Percentiles rank a stretch among this genome's conserved stretches.
These are phyloP conservation scores for Trichosporon sp. DNA, from an alignment of 1,284 basidiomycete species.

Conservation along the genomic window DNA sequence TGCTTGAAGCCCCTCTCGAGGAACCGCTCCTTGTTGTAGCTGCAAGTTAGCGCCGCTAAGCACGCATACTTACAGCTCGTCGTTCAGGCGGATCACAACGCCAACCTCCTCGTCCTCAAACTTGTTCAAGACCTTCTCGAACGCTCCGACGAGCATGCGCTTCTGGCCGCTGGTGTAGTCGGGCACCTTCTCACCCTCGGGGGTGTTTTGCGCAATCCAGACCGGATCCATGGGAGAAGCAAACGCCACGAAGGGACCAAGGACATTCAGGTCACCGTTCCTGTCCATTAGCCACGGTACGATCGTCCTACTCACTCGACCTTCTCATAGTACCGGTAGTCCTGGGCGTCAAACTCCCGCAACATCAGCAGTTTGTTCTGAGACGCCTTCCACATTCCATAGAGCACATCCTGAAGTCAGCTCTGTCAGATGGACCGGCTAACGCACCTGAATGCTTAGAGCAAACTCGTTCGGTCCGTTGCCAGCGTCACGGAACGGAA, in stretches of 20 bases:
- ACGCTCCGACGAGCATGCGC: conserved; percentile 70
- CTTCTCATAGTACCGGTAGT: conserved; percentile 81
- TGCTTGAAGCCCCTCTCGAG: conserved; percentile 85
- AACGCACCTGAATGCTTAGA: conserved; percentile 71
- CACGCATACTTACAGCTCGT: conserved; percentile 63
- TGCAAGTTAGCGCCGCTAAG: conserved; percentile 25
- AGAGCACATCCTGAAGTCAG: conserved; percentile 72
- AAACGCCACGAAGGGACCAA: conserved; percentile 83
- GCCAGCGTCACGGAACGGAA: conserved; percentile 95
- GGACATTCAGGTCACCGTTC: conserved; percentile 98
- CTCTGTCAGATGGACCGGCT: neutral
- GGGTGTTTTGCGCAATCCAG: conserved; percentile 33
- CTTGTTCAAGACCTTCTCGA: conserved; percentile 85
- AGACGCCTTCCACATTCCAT: conserved; percentile 94
- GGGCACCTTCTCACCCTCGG: conserved; percentile 6
- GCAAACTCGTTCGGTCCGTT: conserved; percentile 90
- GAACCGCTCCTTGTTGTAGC: conserved; percentile 83
- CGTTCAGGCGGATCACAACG: conserved; percentile 93
- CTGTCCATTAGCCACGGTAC: conserved; percentile 34
- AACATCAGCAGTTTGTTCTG: conserved; percentile 85
- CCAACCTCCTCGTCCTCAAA: conserved; percentile 85
- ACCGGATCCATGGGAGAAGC: conserved; percentile 76
- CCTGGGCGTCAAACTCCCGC: conserved; percentile 71
- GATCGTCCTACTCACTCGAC: conserved; percentile 65
- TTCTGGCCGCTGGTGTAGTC: conserved; percentile 17